Percentiles rank a stretch among this genome's conserved stretches.
Conservation (phyloP, 2,329 filamentous ascomycete species). For the Xylariaceae sp. region DNA sequence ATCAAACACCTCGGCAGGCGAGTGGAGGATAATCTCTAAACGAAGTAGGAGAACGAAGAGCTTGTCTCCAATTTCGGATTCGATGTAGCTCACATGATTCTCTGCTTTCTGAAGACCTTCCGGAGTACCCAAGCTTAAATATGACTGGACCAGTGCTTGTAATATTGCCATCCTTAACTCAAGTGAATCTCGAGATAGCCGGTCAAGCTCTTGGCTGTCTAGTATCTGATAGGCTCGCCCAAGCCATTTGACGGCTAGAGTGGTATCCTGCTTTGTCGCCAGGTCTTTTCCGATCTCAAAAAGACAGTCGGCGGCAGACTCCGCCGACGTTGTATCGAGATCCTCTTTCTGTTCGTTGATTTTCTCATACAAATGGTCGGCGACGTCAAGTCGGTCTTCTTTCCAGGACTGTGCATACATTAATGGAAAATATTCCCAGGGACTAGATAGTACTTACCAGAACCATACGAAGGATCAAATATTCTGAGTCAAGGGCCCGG, state of each 20-base stretch:
- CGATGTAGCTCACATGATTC: constrained; percentile 56
- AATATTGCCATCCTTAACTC: constrained; percentile 65
- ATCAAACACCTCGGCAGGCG: constrained; percentile 44
- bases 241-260: constrained; percentile 66
- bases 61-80: constrained; percentile 59
- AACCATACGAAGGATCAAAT: constrained; percentile 60
- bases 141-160: constrained; percentile 56
- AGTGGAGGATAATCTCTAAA: constrained; percentile 58
- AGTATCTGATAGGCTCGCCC: constrained; percentile 61
- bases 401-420: constrained; percentile 60
- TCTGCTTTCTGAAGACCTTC: constrained; percentile 48
- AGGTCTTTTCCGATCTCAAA: constrained; percentile 68
- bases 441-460: constrained; percentile 47
- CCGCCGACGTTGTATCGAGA: constrained; percentile 47
- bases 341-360: constrained; percentile 34
- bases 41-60: constrained; percentile 63
- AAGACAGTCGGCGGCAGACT: constrained; percentile 62
- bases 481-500: constrained; percentile 51
- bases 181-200: constrained; percentile 52
- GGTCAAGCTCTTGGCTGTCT: constrained; percentile 48
- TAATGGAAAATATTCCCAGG: constrained; percentile 8
- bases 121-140: constrained; percentile 42
- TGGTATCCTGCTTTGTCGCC: constrained; percentile 46
- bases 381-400: constrained; percentile 67
- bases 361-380: constrained; percentile 72